phyloP scores from a whole-genome alignment of 352 stramenopile species.

The Aphanomyces euteiches region DNA sequence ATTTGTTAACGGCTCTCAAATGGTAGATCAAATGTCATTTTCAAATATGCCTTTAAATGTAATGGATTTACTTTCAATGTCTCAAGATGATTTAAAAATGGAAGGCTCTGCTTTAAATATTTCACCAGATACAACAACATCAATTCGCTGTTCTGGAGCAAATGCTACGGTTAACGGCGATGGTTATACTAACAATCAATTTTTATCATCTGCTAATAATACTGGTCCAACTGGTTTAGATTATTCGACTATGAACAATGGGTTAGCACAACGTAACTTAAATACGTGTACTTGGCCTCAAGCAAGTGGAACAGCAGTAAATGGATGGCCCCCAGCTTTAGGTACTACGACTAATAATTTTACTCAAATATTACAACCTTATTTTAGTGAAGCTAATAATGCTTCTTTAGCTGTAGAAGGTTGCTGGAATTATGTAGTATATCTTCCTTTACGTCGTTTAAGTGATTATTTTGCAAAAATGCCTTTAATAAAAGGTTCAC shows the following conservation, averaged over 20 bases:
- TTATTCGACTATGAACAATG: slow-evolving; percentile 4
- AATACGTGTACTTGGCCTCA: not conserved
- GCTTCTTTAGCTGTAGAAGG: slow-evolving; percentile 7
- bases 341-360: not conserved
- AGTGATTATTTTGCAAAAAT: slow-evolving; percentile 6
- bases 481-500: slow-evolving; percentile 2
- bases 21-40: not conserved
- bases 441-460: slow-evolving; percentile 8
- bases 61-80: slow-evolving; percentile 10
- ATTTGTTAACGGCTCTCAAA: not conserved
- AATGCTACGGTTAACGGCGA: not conserved
- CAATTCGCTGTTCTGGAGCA: not conserved
- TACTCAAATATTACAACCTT: slow-evolving; percentile 2
- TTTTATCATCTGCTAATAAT: slow-evolving; percentile 11
- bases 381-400: not conserved
- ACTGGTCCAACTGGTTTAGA: not conserved
- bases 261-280: not conserved
- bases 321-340: not conserved
- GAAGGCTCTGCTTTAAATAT: slow-evolving; percentile 2
- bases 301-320: not conserved
- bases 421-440: slow-evolving; percentile 2
- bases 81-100: slow-evolving; percentile 1
- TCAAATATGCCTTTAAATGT: slow-evolving; percentile 1
- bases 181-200: slow-evolving; percentile 7
- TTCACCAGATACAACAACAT: not conserved